phyloP scores from a whole-genome alignment of 192 early-diverging fungal genomes.

The Backusella sp. region DNA sequence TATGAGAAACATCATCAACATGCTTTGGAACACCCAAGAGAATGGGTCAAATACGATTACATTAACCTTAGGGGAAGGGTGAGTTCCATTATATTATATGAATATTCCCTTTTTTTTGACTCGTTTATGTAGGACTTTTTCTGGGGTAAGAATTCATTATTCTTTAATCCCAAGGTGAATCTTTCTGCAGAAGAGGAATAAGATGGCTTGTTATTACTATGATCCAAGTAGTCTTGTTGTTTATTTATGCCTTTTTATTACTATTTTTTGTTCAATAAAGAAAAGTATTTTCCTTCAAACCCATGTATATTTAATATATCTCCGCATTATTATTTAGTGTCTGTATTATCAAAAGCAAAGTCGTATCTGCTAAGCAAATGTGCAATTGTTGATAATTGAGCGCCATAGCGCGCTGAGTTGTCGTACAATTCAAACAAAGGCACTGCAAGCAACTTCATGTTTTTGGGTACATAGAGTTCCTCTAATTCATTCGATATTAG shows the following conservation, averaged over 20 bases:
- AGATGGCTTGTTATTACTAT: neutral
- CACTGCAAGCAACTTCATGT: constrained; percentile 77
- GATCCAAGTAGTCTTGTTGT: neutral
- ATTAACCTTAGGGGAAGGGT: constrained; percentile 64
- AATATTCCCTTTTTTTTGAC: neutral
- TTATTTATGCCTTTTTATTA: neutral
- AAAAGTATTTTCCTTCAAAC: neutral
- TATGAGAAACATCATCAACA: constrained; percentile 28
- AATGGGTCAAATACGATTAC: constrained; percentile 33
- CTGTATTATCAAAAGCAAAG: constrained; percentile 34
- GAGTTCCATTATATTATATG: constrained; percentile 4
- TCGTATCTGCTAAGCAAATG: constrained; percentile 58
- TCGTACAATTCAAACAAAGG: constrained; percentile 80
- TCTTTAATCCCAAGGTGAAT: constrained; percentile 31
- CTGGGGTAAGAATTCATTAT: constrained; percentile 32
- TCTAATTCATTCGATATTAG: constrained; percentile 37
- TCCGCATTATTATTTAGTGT: neutral
- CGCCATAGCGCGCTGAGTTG: constrained; percentile 73
- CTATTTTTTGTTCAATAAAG: neutral
- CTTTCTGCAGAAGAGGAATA: constrained; percentile 22
- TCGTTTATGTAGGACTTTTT: constrained; percentile 22
- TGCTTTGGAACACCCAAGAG: constrained; percentile 25
- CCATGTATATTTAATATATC: neutral
- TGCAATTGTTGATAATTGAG: constrained; percentile 65
- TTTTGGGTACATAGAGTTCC: constrained; percentile 69